A percentile compares a stretch with the other conserved stretches of the same genome.
These are phyloP conservation scores for Paulownia fortunei DNA, from an alignment of 257 asterid species.

Conservation along the genomic window DNA sequence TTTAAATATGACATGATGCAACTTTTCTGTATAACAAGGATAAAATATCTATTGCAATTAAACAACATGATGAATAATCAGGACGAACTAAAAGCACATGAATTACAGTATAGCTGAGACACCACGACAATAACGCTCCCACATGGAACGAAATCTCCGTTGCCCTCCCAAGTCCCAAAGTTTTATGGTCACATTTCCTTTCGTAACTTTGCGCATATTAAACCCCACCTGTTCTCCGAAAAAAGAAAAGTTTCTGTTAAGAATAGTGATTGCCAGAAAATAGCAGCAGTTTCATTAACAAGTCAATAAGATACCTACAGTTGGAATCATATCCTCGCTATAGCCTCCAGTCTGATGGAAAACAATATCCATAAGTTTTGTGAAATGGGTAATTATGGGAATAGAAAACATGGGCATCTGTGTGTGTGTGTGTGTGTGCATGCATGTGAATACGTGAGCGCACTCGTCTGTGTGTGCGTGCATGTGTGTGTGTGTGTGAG, in stretches of 20 bases:
- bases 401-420: background rate
- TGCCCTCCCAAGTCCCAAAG: conserved; percentile 99
- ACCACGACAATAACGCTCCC: conserved; percentile 99
- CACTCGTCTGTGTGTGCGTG: too few relatives aligned
- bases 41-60: background rate
- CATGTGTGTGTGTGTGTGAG: background rate
- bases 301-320: conserved; percentile 59
- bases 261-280: background rate
- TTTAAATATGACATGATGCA: background rate
- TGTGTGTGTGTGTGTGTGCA: background rate
- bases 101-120: conserved; percentile 90
- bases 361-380: conserved; percentile 28
- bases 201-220: conserved; percentile 96
- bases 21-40: background rate
- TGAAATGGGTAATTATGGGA: conserved; percentile 4
- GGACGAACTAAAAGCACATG: conserved; percentile 1
- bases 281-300: background rate
- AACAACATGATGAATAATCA: background rate
- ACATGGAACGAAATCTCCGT: conserved; percentile 89
- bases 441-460: background rate
- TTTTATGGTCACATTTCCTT: conserved; percentile 92
- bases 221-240: conserved; percentile 74
- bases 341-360: conserved; percentile 89
- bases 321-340: conserved; percentile 95
- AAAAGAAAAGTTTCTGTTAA: conserved; percentile 17